Evolutionary conservation across 192 early-diverging fungal species (phyloP).

Genomic region (Linnemannia exigua): DNA sequence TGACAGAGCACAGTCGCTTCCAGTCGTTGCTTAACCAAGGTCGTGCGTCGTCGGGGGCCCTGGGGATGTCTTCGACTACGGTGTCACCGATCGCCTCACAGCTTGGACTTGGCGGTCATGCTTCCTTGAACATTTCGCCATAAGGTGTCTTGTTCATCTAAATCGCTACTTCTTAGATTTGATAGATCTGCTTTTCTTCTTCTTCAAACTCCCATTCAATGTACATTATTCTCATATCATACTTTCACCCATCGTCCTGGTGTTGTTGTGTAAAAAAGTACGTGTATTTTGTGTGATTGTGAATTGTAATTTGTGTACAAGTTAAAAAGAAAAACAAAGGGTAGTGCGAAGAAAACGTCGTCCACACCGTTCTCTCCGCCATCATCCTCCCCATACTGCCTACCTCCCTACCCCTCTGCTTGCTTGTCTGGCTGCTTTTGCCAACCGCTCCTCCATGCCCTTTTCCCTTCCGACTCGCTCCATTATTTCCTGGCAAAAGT

Average conservation of each 20-base stretch:
- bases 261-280: background rate
- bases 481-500: constrained; percentile 85
- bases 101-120: background rate
- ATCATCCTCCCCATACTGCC: too few relatives aligned
- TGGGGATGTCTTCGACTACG: background rate
- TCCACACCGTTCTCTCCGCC: background rate
- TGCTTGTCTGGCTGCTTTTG: too few relatives aligned
- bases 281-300: too few relatives aligned
- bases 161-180: background rate
- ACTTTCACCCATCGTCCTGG: background rate
- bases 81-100: background rate
- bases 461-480: background rate
- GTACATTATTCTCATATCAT: constrained; percentile 1
- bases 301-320: background rate
- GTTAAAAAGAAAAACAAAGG: background rate
- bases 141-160: background rate
- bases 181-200: background rate
- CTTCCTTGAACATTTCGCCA: background rate
- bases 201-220: background rate
- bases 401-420: too few relatives aligned
- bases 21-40: constrained; percentile 17
- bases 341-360: background rate
- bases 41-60: background rate
- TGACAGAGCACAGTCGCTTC: constrained; percentile 38
- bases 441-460: background rate